Conservation (phyloP, 345 rosid species). For the Litchi chinensis region DNA sequence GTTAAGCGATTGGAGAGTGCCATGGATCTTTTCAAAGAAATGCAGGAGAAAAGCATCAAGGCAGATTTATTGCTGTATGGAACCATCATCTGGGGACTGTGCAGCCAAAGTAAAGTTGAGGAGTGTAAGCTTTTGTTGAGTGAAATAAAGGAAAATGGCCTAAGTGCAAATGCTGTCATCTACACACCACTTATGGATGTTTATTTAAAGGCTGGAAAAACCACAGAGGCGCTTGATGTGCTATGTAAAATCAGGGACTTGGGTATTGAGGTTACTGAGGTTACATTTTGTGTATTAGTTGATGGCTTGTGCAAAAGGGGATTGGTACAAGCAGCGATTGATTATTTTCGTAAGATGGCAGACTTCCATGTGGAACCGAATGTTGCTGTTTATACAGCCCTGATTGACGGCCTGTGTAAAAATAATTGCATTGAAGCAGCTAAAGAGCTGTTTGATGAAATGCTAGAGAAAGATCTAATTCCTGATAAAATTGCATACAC, state of each 20-base stretch:
- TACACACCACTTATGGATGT: slow-evolving; percentile 67
- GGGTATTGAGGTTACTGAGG: slow-evolving; percentile 56
- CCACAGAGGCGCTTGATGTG: slow-evolving; percentile 47
- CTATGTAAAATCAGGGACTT: slow-evolving; percentile 49
- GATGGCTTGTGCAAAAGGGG: slow-evolving; percentile 75
- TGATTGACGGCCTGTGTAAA: slow-evolving; percentile 79
- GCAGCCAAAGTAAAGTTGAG: slow-evolving; percentile 51
- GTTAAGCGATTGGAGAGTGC: slow-evolving; percentile 53
- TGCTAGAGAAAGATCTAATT: slow-evolving; percentile 44
- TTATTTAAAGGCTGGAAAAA: slow-evolving; percentile 58
- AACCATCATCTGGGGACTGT: slow-evolving; percentile 65
- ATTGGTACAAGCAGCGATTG: slow-evolving; percentile 54
- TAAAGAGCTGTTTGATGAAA: slow-evolving; percentile 49
- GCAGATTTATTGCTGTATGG: slow-evolving; percentile 62
- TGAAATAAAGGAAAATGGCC: slow-evolving; percentile 56
- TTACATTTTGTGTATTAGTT: slow-evolving; percentile 66
- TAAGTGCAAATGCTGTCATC: slow-evolving; percentile 48
- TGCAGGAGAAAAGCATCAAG: slow-evolving; percentile 48
- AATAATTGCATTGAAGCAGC: slow-evolving; percentile 54
- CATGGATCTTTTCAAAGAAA: slow-evolving; percentile 47
- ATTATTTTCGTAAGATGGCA: slow-evolving; percentile 47
- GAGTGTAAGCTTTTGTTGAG: slow-evolving; percentile 44
- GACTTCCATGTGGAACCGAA: slow-evolving; percentile 59
- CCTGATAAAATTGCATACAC: slow-evolving; percentile 64
- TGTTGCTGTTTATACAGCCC: slow-evolving; percentile 59